These are phyloP conservation scores for Anthoceros angustus DNA, from an alignment of 225 moss, liverwort and hornwort genomes.

Conservation along the genomic window DNA sequence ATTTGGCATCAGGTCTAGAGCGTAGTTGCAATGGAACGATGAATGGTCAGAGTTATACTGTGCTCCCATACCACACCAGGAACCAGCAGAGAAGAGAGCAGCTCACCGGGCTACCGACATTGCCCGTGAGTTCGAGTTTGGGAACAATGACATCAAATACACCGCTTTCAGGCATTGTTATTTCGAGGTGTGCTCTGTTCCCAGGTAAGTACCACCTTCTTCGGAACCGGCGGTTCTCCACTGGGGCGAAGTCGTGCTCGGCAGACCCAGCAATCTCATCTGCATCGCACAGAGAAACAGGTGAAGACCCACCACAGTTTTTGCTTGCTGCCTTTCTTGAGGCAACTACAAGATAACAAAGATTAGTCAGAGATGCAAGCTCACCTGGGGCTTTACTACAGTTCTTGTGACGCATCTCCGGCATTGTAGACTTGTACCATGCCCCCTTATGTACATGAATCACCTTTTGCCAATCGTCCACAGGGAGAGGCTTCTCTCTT, in stretches of 20 bases:
- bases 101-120: not conserved
- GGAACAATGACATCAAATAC: not conserved
- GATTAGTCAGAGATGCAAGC: not conserved
- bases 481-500: conserved; percentile 6
- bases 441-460: conserved; percentile 14
- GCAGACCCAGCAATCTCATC: not conserved
- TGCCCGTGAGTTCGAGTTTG: not conserved
- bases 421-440: conserved; percentile 9
- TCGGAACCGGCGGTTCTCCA: too few species aligned
- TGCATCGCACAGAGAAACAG: not conserved
- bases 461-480: not conserved
- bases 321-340: not conserved
- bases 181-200: not conserved
- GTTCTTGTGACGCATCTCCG: conserved; percentile 7
- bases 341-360: not conserved
- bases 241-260: not conserved
- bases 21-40: not conserved
- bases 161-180: not conserved
- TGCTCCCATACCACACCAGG: not conserved
- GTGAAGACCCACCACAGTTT: not conserved
- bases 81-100: not conserved
- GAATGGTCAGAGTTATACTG: not conserved
- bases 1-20: conserved; percentile 6
- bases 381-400: conserved; percentile 6
- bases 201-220: not conserved